Conservation (phyloP, 2,329 filamentous ascomycete genomes). For the Chaetomium olivaceum region DNA sequence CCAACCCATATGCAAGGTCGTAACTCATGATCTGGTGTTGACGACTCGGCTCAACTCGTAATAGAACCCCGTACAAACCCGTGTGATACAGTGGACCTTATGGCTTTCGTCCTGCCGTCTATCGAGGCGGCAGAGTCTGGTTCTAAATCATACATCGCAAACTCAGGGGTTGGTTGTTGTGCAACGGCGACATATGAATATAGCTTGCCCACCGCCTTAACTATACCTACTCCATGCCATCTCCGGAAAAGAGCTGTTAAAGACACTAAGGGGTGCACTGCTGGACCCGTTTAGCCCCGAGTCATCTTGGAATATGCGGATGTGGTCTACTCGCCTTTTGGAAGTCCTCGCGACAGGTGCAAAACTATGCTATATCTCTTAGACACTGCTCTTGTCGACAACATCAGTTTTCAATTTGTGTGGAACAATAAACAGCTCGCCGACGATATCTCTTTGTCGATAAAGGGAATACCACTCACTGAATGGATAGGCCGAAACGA, state of each 20-base stretch:
- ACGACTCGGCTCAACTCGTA: background rate
- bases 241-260: background rate
- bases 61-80: background rate
- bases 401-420: no score
- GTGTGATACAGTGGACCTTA: background rate
- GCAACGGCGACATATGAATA: background rate
- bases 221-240: background rate
- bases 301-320: background rate
- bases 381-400: background rate
- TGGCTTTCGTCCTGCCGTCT: background rate
- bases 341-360: no score
- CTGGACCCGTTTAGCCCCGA: background rate
- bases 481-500: background rate
- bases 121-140: background rate
- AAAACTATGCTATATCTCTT: no score
- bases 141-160: no score
- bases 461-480: background rate
- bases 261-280: background rate
- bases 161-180: background rate
- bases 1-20: background rate
- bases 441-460: background rate
- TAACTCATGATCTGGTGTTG: background rate
- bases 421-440: background rate
- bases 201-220: background rate
- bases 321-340: no score